A percentile compares a stretch with the other conserved stretches of the same genome.
phyloP scores from a whole-genome alignment of 345 rosid genomes.

The Hevea brasiliensis region DNA sequence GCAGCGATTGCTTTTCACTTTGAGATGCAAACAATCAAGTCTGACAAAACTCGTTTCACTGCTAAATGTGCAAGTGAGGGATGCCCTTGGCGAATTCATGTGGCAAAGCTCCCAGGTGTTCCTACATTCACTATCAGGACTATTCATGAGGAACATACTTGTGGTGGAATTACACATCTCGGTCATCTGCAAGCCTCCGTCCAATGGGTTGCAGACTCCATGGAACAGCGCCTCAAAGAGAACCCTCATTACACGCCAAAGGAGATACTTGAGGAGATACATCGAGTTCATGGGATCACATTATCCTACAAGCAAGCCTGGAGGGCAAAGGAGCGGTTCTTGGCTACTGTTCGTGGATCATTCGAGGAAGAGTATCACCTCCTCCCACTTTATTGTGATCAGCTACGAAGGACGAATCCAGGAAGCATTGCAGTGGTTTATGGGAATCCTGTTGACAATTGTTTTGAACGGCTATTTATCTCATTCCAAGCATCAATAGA shows the following conservation, averaged over 20 bases:
- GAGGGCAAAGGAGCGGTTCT: conserved; percentile 74
- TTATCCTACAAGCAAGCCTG: conserved; percentile 97
- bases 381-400: conserved; percentile 28
- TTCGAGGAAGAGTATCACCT: conserved; percentile 23
- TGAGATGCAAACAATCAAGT: conserved; percentile 92
- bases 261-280: conserved; percentile 95
- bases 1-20: conserved; percentile 91
- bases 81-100: conserved; percentile 97
- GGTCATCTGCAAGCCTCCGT: conserved; percentile 99
- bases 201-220: conserved; percentile 88
- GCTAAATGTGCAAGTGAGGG: conserved; percentile 92
- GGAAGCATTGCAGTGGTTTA: conserved; percentile 28
- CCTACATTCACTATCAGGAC: conserved; percentile 93
- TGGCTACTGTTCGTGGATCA: conserved; percentile 22
- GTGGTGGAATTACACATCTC: conserved; percentile 86
- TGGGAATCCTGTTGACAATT: conserved; percentile 19
- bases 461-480: conserved; percentile 26
- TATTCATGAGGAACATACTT: conserved; percentile 66
- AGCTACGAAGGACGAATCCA: conserved; percentile 21
- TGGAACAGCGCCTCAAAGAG: conserved; percentile 78
- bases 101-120: conserved; percentile 95
- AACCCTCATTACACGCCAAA: conserved; percentile 92
- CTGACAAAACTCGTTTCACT: conserved; percentile 93
- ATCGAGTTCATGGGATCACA: conserved; percentile 81
- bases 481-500: conserved; percentile 30